A percentile compares a stretch with the other conserved stretches of the same genome.
phyloP scores from a whole-genome alignment of 768 basidiomycete genomes.

The Rhodosporidiobolus sp. region DNA sequence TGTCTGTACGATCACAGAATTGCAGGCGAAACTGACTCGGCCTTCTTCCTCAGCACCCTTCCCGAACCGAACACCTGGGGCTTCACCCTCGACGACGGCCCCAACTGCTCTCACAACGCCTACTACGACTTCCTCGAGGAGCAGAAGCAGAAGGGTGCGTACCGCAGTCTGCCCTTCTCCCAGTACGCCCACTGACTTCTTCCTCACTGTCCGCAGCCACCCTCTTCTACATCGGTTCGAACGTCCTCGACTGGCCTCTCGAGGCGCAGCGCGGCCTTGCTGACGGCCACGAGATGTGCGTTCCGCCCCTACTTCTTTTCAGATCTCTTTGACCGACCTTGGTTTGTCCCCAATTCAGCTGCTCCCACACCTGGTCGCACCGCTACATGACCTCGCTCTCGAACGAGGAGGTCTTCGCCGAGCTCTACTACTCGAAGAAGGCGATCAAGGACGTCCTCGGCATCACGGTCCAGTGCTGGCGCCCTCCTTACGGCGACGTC shows the following conservation, averaged over 20 bases:
- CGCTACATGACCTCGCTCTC: conserved; percentile 56
- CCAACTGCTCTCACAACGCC: conserved; percentile 48
- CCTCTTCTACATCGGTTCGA: conserved; percentile 51
- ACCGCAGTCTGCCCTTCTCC: conserved; percentile 40
- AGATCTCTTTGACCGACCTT: neutral
- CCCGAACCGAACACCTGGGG: conserved; percentile 48
- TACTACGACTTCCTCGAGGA: conserved; percentile 50
- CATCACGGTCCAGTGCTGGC: conserved; percentile 37
- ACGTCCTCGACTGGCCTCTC: conserved; percentile 52
- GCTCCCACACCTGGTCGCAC: conserved; percentile 39
- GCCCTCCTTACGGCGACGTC: conserved; percentile 43
- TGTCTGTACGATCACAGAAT: conserved; percentile 10
- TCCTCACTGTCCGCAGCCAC: neutral
- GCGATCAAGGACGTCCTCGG: conserved; percentile 57
- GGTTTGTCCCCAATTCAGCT: neutral
- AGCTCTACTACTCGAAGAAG: conserved; percentile 82
- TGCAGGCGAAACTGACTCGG: neutral
- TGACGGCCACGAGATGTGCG: conserved; percentile 49
- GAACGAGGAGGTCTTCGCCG: conserved; percentile 77
- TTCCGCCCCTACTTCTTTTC: conserved; percentile 27
- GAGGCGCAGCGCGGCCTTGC: conserved; percentile 49
- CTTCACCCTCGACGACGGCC: conserved; percentile 51
- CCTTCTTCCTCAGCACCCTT: neutral
- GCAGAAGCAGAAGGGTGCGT: conserved; percentile 47
- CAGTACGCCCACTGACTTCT: neutral